These are phyloP conservation scores for Torulaspora maleeae DNA, from an alignment of 805 yeast genomes.

Conservation along the genomic window DNA sequence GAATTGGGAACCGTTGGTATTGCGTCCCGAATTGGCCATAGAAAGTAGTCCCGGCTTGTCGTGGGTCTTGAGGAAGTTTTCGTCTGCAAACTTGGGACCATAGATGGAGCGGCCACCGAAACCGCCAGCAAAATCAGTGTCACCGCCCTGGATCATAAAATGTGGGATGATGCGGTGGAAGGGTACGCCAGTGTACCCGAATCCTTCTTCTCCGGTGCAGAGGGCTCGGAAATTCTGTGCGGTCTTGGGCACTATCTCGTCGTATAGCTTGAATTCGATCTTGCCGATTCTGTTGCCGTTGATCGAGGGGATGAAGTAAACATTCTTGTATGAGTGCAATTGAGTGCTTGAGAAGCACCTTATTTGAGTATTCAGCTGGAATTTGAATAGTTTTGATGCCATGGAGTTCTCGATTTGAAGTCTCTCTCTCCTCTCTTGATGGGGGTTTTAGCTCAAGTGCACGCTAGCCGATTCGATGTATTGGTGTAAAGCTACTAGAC, in stretches of 20 bases:
- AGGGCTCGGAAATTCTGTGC: conserved; percentile 82
- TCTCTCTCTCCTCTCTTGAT: too few relatives aligned
- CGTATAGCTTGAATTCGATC: conserved; percentile 81
- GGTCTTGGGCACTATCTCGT: conserved; percentile 81
- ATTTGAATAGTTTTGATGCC: conserved; percentile 1
- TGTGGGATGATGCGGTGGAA: conserved; percentile 71
- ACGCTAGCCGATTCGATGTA: too few relatives aligned
- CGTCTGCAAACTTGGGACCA: conserved; percentile 63
- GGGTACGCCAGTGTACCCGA: conserved; percentile 56
- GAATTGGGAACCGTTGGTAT: conserved; percentile 91
- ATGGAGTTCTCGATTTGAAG: neutral
- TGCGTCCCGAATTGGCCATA: conserved; percentile 75
- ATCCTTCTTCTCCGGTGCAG: conserved; percentile 26
- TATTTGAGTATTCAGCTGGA: conserved; percentile 20
- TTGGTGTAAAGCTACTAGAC: too few relatives aligned
- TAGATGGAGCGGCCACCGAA: conserved; percentile 72
- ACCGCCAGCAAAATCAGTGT: conserved; percentile 64
- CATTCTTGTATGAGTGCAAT: conserved; percentile 46
- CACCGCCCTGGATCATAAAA: conserved; percentile 81
- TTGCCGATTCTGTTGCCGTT: conserved; percentile 69
- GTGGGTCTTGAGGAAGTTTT: conserved; percentile 63
- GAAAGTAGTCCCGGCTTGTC: conserved; percentile 64
- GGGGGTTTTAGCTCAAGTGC: neutral
- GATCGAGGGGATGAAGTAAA: conserved; percentile 53
- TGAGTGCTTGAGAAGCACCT: conserved; percentile 51